Percentiles rank a stretch among this genome's conserved stretches.
These are phyloP conservation scores for Aspergillus carlsbadensis DNA, from an alignment of 495 filamentous ascomycete genomes.

Conservation along the genomic window DNA sequence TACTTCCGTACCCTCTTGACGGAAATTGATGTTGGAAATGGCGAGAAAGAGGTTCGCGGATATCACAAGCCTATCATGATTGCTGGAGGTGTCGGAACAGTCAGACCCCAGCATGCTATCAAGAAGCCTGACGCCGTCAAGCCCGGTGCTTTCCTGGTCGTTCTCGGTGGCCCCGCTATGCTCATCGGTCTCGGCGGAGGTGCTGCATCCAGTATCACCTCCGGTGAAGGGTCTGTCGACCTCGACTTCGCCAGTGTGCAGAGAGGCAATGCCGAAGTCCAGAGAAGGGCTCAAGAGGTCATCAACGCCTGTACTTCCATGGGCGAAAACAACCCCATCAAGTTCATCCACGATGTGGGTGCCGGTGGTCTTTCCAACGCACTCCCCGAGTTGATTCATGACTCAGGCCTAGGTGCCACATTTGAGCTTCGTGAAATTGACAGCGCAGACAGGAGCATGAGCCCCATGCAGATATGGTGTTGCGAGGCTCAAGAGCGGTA, in stretches of 20 bases:
- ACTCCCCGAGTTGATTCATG: constrained; percentile 86
- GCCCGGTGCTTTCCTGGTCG: constrained; percentile 82
- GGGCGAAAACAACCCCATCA: constrained; percentile 81
- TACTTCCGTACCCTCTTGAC: constrained; percentile 87
- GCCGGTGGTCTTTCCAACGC: constrained; percentile 95
- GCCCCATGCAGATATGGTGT: constrained; percentile 95
- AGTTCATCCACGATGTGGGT: constrained; percentile 96
- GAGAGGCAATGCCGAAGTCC: constrained; percentile 87
- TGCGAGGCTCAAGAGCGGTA: constrained; percentile 96
- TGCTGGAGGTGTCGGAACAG: constrained; percentile 93
- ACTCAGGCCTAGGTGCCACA: constrained; percentile 80
- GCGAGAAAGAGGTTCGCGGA: constrained; percentile 71
- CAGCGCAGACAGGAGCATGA: constrained; percentile 85
- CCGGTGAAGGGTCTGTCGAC: constrained; percentile 83
- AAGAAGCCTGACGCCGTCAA: constrained; percentile 76
- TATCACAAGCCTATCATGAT: constrained; percentile 99
- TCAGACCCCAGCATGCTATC: constrained; percentile 87
- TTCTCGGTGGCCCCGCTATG: constrained; percentile 95
- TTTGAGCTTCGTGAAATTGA: constrained; percentile 93
- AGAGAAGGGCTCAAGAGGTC: constrained; percentile 92
- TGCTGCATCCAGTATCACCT: constrained; percentile 86
- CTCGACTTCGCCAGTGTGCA: constrained; percentile 97
- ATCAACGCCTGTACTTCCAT: constrained; percentile 90
- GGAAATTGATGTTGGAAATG: constrained; percentile 58
- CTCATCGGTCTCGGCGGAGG: constrained; percentile 94